phyloP scores from a whole-genome alignment of 2,329 filamentous ascomycete genomes.

The Fusarium sp. region DNA sequence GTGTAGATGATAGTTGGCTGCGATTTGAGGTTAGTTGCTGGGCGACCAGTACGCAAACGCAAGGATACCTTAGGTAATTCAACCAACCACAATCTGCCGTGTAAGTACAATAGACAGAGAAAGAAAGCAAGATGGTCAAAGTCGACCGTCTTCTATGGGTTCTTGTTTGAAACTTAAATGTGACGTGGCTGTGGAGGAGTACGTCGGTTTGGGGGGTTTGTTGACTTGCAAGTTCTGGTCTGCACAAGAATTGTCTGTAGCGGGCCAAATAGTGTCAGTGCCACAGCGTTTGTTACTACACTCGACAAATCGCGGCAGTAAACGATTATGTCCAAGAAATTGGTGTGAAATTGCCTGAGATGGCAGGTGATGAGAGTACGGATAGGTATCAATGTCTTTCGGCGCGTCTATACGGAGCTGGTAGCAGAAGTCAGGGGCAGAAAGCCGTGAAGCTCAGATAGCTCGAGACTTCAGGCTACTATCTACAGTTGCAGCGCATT shows the following conservation, averaged over 20 bases:
- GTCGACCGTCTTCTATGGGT: background rate
- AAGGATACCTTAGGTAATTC: background rate
- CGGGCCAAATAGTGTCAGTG: constrained; percentile 6
- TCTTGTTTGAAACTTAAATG: background rate
- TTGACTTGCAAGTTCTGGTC: constrained; percentile 24
- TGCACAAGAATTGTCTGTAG: background rate
- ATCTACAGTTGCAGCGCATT: no score
- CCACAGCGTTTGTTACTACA: constrained; percentile 2
- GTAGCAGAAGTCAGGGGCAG: constrained; percentile 43
- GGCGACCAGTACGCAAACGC: constrained; percentile 28
- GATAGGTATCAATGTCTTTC: background rate
- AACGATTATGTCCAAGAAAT: background rate
- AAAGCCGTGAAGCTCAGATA: constrained; percentile 47
- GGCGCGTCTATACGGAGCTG: background rate
- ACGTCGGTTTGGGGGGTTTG: constrained; percentile 9
- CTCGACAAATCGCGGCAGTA: background rate
- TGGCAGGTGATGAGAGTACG: background rate
- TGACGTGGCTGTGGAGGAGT: background rate
- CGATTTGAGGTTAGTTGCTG: constrained; percentile 33
- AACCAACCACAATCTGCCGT: background rate
- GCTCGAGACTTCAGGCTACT: constrained; percentile 26
- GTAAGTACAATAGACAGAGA: background rate
- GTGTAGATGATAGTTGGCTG: background rate
- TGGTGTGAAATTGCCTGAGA: no score
- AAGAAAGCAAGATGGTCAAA: background rate